Base-by-base conservation (phyloP, 2,329 filamentous ascomycete genomes). In the Fusarium setosum region DNA sequence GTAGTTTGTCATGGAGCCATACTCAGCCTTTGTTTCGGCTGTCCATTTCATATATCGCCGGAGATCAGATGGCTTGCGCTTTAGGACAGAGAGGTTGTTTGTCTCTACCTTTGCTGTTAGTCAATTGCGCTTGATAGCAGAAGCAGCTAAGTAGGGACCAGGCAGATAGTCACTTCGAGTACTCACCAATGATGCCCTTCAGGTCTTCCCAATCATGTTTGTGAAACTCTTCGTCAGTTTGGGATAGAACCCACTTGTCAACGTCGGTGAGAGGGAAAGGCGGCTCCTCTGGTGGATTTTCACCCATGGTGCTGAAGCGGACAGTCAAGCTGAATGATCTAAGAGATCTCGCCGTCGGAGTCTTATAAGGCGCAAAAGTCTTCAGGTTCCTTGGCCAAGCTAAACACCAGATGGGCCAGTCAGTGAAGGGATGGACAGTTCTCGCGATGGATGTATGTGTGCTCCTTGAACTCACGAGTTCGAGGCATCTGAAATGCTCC, bases 1-100 rank as follows among this genome's bases (percentile, higher is more conserved):
- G 76, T 92, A 97, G 56, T 89, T 84, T 79, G 92, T 90, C 73
- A 96, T 91, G 66, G 89, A 92, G 62, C 94, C 93, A 81, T 96
- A 92, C 69, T 90, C 79, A 58, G 85, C 83, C 69, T 91, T 90
- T 49, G 91, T 88, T 58, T 89, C 83, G 45, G 87, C 82, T 13
- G 90, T 92, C 86, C 91, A 97, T 73, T 90, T 82, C 71, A 95
- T 89, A 74, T 97, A 97, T 37, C 86, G 86, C 52, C 91, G 86
- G 61, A 97, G 82, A 70, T 97, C 91, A 23, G 91, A 94, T 2
- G 95, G 94, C 58, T 90, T 88, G 34, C 95, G 87, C 74, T 93
- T 92, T 69, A 97, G 90, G 21, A 86, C 83, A 63, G 91, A 87
- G 60, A 97, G 89, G 32, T 90, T 80, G 72, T 90, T 90, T 51